Evolutionary conservation across 1,139 yeast genomes (phyloP), one percentile per base, ranked within the genome.

Genomic region (Pneumocystis oryctolagi): DNA sequence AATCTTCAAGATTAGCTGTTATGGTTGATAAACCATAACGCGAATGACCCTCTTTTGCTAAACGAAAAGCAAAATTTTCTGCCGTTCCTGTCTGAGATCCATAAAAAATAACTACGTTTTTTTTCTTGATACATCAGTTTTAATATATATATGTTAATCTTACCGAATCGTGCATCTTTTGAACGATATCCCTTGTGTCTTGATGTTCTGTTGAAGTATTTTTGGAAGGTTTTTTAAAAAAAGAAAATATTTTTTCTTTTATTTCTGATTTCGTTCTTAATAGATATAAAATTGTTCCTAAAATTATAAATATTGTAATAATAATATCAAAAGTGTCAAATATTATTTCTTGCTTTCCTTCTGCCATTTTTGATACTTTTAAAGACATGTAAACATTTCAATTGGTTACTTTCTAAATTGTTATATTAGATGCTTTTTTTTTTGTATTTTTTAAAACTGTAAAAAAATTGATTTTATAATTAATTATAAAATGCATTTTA

Each of bases 41-140:
- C 34, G 95, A 79, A 68, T 84, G 82, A 69, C 92, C 83, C 73
- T 92, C 98, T 73, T 89, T 89, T 61, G 96, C 83, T 69, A 89
- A 83, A 73, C 94, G 87, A 69, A 87, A 82, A 28, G 97, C 95
- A 70, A 89, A 92, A 73, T 92, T 98, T 75, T 92, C 98, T 61
- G 98, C 96, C n/a, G 99, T 92, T 68, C 99, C 99, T 14, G 99
- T 94, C 76, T 92, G 99, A 5, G 98, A 90, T 5, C 96, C 97
- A 73, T 81, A 94, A 68, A 92, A 81, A n/a, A 92, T 84, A 57
- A 87, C 78, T 61, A 87, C 85, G 69, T 87, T 85, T 75, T 92
- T 90, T 67, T 81, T 79, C 18, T 58, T 55, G n/a, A 25, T 30
- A 34, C 14, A 30, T 30, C 18, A 37, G 30, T 2, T 18, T 2